phyloP scores from a whole-genome alignment of 352 stramenopile genomes.

The Halophytophthora batemanensis region DNA sequence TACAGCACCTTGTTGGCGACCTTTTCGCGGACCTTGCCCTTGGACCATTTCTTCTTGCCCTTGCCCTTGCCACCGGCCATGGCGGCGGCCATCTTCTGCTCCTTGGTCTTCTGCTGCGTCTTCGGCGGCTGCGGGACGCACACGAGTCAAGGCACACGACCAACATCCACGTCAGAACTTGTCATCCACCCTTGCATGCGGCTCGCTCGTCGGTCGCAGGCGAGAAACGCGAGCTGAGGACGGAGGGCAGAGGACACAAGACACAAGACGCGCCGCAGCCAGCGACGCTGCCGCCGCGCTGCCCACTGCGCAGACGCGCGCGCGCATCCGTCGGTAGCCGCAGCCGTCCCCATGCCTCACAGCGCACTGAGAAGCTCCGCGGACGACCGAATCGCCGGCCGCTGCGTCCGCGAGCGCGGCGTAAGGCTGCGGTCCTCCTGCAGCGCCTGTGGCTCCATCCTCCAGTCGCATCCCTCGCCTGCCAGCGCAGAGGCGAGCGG shows the following conservation, averaged over 20 bases:
- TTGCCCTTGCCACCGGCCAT: conserved; percentile 98
- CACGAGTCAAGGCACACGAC: conserved; percentile 15
- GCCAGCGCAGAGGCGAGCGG: conserved; percentile 3
- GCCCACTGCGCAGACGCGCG: too few species aligned
- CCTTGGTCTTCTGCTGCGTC: conserved; percentile 99
- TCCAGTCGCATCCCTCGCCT: background rate
- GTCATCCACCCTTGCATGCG: too few species aligned
- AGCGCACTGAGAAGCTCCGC: too few species aligned
- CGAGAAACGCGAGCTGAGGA: too few species aligned
- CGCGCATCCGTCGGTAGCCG: too few species aligned
- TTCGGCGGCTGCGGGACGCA: conserved; percentile 90
- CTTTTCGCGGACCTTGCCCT: conserved; percentile 99
- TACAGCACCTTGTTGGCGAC: conserved; percentile 99
- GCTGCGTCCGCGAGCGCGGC: too few species aligned
- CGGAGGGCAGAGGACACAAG: too few species aligned
- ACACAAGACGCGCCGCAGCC: too few species aligned
- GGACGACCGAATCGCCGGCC: too few species aligned
- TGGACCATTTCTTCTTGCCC: conserved; percentile 99
- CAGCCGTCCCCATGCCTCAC: too few species aligned
- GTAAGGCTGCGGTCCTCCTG: conserved; percentile 13
- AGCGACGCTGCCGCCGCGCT: too few species aligned
- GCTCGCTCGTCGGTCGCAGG: too few species aligned
- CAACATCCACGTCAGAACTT: conserved; percentile 11
- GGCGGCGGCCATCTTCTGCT: conserved; percentile 99
- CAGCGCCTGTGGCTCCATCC: conserved; percentile 9